Conservation (phyloP, 352 stramenopile species). For the Phytopythium montanum region DNA sequence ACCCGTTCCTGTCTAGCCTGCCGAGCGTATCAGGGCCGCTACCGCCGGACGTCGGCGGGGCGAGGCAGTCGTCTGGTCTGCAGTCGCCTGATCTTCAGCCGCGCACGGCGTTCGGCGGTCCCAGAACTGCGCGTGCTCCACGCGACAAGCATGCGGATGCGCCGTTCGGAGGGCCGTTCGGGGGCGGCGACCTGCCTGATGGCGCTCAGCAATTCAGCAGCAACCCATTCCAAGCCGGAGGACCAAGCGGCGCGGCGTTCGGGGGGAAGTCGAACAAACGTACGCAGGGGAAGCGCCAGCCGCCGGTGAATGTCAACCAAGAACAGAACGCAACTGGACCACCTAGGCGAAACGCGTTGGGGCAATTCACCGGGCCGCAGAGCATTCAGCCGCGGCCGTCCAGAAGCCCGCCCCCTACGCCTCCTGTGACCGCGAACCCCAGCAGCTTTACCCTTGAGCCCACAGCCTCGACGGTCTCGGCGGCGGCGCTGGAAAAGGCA, state of each 20-base stretch:
- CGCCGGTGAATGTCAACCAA: not conserved
- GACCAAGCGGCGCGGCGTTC: not conserved
- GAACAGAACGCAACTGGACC: not conserved
- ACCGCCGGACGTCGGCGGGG: not conserved
- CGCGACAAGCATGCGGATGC: not conserved
- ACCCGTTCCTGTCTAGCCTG: not conserved
- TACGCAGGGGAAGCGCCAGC: not conserved
- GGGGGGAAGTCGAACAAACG: constrained; percentile 3
- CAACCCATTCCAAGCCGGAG: not conserved
- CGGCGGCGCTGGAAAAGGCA: constrained; percentile 32
- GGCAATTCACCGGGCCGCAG: not conserved
- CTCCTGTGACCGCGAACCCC: not conserved
- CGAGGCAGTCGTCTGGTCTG: not conserved
- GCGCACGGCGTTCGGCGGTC: not conserved
- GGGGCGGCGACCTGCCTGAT: not conserved
- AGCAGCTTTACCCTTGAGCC: constrained; percentile 8
- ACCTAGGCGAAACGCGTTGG: not conserved
- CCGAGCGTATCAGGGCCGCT: not conserved
- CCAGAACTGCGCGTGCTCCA: not conserved
- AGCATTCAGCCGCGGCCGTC: not conserved
- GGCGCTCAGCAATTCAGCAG: not conserved
- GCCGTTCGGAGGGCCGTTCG: not conserved
- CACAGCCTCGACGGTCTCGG: constrained; percentile 7
- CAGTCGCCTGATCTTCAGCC: no score
- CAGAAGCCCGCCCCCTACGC: not conserved